Percentiles rank a stretch among this genome's conserved stretches.
phyloP scores from a whole-genome alignment of 73 alveolate genomes.

The Paramecium biaurelia region DNA sequence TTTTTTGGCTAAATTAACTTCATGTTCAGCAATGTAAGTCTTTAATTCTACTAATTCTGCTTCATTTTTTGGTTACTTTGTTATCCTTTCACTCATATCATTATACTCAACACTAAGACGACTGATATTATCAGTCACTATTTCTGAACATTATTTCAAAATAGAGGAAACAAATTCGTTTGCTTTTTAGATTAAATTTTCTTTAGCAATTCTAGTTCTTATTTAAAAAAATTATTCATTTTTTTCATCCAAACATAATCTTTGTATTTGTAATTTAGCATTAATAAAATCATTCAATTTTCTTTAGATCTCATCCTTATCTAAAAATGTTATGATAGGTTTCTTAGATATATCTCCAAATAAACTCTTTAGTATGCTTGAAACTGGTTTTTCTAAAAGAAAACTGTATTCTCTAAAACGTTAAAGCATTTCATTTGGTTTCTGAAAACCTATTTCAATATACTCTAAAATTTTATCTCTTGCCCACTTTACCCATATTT shows the following conservation, averaged over 20 bases:
- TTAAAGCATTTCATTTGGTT: conserved; percentile 49
- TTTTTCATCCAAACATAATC: conserved; percentile 55
- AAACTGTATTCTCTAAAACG: conserved; percentile 52
- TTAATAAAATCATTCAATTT: conserved; percentile 50
- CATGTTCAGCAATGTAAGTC: conserved; percentile 53
- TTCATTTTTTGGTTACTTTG: conserved; percentile 56
- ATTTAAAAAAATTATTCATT: conserved; percentile 58
- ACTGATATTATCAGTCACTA: not conserved
- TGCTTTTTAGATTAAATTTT: conserved; percentile 56
- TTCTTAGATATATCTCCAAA: conserved; percentile 42
- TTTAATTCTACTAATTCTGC: conserved; percentile 59
- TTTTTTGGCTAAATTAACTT: conserved; percentile 59
- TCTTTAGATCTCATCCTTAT: conserved; percentile 29
- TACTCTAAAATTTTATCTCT: not conserved
- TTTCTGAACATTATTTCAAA: conserved; percentile 12
- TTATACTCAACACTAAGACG: conserved; percentile 15
- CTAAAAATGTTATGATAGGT: conserved; percentile 25
- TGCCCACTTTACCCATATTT: conserved; percentile 51
- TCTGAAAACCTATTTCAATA: conserved; percentile 47
- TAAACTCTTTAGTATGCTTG: not conserved
- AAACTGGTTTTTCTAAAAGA: conserved; percentile 53
- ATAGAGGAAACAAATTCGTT: conserved; percentile 46
- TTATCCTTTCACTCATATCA: conserved; percentile 43
- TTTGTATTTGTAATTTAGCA: conserved; percentile 53
- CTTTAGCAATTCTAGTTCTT: conserved; percentile 53